Percentiles rank a stretch among this genome's conserved stretches.
phyloP scores from a whole-genome alignment of 768 basidiomycete species.

The Leccinum rimulosum region DNA sequence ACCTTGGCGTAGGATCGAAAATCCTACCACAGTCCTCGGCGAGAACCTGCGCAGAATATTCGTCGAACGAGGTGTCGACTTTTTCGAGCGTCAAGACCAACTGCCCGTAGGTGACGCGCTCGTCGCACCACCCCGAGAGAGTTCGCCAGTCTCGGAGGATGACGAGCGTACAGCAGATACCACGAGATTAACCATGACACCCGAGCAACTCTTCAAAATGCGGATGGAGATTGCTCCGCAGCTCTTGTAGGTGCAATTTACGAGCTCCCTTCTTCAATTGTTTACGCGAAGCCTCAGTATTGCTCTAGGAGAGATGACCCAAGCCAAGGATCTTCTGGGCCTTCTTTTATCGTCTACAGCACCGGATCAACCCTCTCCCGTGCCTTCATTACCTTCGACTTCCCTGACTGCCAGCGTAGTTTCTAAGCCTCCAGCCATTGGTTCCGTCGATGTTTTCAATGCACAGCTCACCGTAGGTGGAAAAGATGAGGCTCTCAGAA shows the following conservation, averaged over 20 bases:
- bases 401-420: slow-evolving; percentile 62
- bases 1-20: slow-evolving; percentile 45
- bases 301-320: slow-evolving; percentile 77
- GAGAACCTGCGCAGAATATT: slow-evolving; percentile 69
- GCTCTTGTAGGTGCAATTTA: slow-evolving; percentile 55
- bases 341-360: slow-evolving; percentile 48
- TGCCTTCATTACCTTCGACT: slow-evolving; percentile 29
- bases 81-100: slow-evolving; percentile 56
- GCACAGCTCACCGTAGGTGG: slow-evolving; percentile 70
- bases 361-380: slow-evolving; percentile 34
- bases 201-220: slow-evolving; percentile 73
- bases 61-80: slow-evolving; percentile 68
- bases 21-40: slow-evolving; percentile 56
- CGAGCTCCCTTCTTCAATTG: background rate
- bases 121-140: slow-evolving; percentile 28
- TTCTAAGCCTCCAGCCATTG: slow-evolving; percentile 61
- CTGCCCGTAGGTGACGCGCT: slow-evolving; percentile 18
- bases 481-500: slow-evolving; percentile 77
- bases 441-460: slow-evolving; percentile 70
- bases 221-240: slow-evolving; percentile 68
- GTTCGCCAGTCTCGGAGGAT: slow-evolving; percentile 26
- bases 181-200: slow-evolving; percentile 52
- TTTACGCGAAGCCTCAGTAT: slow-evolving; percentile 43
- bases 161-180: slow-evolving; percentile 30
- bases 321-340: slow-evolving; percentile 67